phyloP scores from a whole-genome alignment of 208 protist genomes.

The Crithidia fasciculata region DNA sequence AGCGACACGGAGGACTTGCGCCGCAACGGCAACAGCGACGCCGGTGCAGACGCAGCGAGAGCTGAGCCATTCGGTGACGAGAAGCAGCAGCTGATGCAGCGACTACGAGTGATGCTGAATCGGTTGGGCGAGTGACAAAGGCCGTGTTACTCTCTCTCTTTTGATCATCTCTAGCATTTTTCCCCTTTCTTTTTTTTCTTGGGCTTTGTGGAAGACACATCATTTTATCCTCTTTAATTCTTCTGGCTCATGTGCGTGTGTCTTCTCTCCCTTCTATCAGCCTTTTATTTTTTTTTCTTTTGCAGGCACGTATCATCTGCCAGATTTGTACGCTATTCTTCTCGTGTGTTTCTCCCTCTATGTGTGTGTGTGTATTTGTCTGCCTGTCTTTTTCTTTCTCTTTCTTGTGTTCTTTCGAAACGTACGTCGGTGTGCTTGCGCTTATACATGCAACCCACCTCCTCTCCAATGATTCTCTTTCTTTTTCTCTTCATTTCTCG shows the following conservation, averaged over 20 bases:
- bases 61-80: not conserved
- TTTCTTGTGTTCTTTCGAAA: constrained; percentile 3
- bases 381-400: not conserved
- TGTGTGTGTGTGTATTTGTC: not conserved
- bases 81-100: constrained; percentile 33
- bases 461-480: constrained; percentile 2
- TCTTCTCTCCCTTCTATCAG: not conserved
- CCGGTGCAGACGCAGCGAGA: not conserved
- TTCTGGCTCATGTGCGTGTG: not conserved
- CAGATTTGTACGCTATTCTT: too few species aligned
- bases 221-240: not conserved
- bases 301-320: too few species aligned
- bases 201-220: too few species aligned
- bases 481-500: not conserved
- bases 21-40: not conserved
- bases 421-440: not conserved
- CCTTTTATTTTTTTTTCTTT: too few species aligned
- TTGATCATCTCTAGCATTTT: not conserved
- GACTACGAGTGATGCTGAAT: constrained; percentile 23
- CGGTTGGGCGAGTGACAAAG: constrained; percentile 6
- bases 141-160: not conserved
- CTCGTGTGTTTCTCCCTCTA: not conserved
- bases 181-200: not conserved
- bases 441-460: not conserved
- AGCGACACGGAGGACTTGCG: too few species aligned